phyloP scores from a whole-genome alignment of 768 basidiomycete species.

The Boletus reticuloceps region DNA sequence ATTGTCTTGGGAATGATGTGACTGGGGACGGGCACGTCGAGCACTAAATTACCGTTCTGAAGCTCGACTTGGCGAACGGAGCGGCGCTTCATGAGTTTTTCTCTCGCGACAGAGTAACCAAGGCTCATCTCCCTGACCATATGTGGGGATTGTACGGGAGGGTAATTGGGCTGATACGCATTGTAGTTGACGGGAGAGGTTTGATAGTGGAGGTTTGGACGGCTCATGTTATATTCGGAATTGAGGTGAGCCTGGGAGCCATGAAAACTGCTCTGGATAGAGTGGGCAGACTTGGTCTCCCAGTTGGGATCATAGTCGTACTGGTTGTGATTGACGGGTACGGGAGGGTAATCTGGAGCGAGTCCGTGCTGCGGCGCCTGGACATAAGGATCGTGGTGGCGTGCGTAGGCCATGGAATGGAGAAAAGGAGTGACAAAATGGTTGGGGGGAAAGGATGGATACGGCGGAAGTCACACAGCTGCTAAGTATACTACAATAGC shows the following conservation, averaged over 20 bases:
- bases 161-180: constrained; percentile 49
- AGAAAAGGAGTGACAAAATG: neutral
- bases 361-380: constrained; percentile 32
- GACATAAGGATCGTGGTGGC: constrained; percentile 49
- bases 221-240: constrained; percentile 57
- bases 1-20: constrained; percentile 72
- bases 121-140: constrained; percentile 46
- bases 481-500: too few species aligned
- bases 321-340: constrained; percentile 31
- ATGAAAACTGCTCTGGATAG: constrained; percentile 55
- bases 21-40: constrained; percentile 78
- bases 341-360: constrained; percentile 37
- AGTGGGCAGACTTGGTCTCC: constrained; percentile 55
- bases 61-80: constrained; percentile 79
- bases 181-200: constrained; percentile 49
- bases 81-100: constrained; percentile 80
- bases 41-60: constrained; percentile 78
- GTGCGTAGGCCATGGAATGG: constrained; percentile 50
- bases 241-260: constrained; percentile 75
- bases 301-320: constrained; percentile 47
- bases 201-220: constrained; percentile 35
- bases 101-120: constrained; percentile 67
- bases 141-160: constrained; percentile 52
- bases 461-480: too few species aligned
- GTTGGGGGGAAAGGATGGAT: neutral